Evolutionary conservation across 2,329 filamentous ascomycete genomes (phyloP), one percentile per base, ranked within the genome.

Genomic region (Penicillium glabrum): DNA sequence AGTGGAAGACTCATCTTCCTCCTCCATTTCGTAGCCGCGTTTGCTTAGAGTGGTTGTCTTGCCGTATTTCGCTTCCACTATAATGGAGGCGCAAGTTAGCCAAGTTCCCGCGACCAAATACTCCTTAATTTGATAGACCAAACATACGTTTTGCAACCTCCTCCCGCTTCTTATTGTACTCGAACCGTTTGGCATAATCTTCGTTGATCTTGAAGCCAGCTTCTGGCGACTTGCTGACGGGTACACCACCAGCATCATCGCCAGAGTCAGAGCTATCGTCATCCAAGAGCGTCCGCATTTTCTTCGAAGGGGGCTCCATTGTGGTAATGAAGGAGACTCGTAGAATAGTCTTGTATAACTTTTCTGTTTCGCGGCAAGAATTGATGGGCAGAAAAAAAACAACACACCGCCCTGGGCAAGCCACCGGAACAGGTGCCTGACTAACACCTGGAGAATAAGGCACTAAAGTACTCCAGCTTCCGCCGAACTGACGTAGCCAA

Each of bases 141-240:
- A 19, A 65, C 69, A 60, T 72, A 75, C 72, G 62, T 59, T 71
- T 69, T 76, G 92, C 88, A 61, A 86, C 79, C 73, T 99, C 95
- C 71, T 96, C 93, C 56, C 93, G 86, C 79, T 96, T 96, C 80
- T 98, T 97, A 79, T 99, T 99, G 78, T 98, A 84, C 75, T 99
- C 95, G 67, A 96, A 98, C 41, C 91, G 84, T 65, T 85, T 86
- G 44, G 95, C 95, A 74, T 88, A 99, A 51, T 96, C 91, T 72
- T 92, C 82, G 75, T 99, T 98, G 75, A 99, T 88, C 72, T 89
- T 92, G 72, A 98, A 83, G 29, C 74, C 73, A 37, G 72, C 63
- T 27, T 69, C 68, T 16, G 69, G 62, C 56, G 70, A 72, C 64
- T 67, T 64, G 57, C 61, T 68, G 46, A 72, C 59, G 26, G 73